A percentile compares a stretch with the other conserved stretches of the same genome.
Conservation (phyloP, 2,329 filamentous ascomycete species). For the Epichloe hybrida region DNA sequence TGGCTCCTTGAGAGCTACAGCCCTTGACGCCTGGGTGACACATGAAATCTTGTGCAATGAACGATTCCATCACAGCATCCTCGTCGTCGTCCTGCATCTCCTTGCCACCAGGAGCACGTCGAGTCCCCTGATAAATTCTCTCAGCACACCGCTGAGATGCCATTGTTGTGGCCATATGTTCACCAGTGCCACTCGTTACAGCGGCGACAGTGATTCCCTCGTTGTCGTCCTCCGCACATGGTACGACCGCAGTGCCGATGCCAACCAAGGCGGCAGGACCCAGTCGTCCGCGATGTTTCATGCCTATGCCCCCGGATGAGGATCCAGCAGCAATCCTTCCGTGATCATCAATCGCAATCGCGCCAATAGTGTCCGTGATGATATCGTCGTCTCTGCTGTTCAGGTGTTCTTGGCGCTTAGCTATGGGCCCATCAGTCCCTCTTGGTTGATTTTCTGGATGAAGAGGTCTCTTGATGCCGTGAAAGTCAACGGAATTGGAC, state of each 20-base stretch:
- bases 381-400: conserved; percentile 35
- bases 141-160: conserved; percentile 79
- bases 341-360: conserved; percentile 76
- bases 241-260: conserved; percentile 81
- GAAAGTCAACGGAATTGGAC: neutral
- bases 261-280: conserved; percentile 89
- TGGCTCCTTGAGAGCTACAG: conserved; percentile 72
- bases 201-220: conserved; percentile 61
- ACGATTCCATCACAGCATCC: conserved; percentile 56
- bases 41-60: conserved; percentile 87
- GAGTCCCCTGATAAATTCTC: conserved; percentile 61
- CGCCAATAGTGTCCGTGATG: conserved; percentile 88
- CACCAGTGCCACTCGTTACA: conserved; percentile 87
- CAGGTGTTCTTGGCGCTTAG: conserved; percentile 10
- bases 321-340: conserved; percentile 89
- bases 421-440: conserved; percentile 2
- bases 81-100: conserved; percentile 63
- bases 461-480: conserved; percentile 23
- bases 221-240: conserved; percentile 54
- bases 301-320: conserved; percentile 93
- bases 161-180: conserved; percentile 95
- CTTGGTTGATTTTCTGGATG: neutral
- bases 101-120: conserved; percentile 43
- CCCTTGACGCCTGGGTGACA: conserved; percentile 71
- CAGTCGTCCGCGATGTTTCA: conserved; percentile 88